Percentiles rank a stretch among this genome's conserved stretches.
These are phyloP conservation scores for Aspergillus pseudotamarii DNA, from an alignment of 2,329 filamentous ascomycete species.

Conservation along the genomic window DNA sequence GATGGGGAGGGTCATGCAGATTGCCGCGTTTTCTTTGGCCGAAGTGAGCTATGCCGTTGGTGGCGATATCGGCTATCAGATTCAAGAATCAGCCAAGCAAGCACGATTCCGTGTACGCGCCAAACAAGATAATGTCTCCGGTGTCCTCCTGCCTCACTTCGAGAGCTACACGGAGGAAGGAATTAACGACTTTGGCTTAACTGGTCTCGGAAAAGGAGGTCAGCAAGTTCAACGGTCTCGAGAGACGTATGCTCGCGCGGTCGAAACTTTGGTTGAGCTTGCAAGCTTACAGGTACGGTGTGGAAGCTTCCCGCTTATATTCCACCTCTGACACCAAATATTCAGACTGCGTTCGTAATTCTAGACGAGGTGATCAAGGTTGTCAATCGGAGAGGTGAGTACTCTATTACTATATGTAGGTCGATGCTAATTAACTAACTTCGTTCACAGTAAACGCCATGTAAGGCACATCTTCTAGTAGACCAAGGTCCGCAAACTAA, in stretches of 20 bases:
- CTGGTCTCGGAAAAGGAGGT: conserved; percentile 92
- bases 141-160: conserved; percentile 90
- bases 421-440: conserved; percentile 26
- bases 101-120: conserved; percentile 91
- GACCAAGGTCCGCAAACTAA: conserved; percentile 16
- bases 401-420: neutral
- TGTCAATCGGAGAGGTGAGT: conserved; percentile 85
- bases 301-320: neutral
- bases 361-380: conserved; percentile 99
- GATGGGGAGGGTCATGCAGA: conserved; percentile 99
- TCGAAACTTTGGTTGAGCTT: conserved; percentile 93
- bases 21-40: conserved; percentile 94
- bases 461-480: conserved; percentile 52
- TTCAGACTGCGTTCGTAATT: conserved; percentile 90
- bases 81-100: conserved; percentile 91
- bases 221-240: conserved; percentile 94
- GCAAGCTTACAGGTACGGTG: conserved; percentile 76
- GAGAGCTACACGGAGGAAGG: conserved; percentile 88
- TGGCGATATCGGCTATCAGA: conserved; percentile 93
- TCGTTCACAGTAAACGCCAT: conserved; percentile 78
- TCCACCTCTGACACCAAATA: neutral
- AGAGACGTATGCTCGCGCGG: conserved; percentile 93
- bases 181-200: conserved; percentile 94
- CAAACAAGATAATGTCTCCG: conserved; percentile 97
- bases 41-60: conserved; percentile 98